A percentile compares a stretch with the other conserved stretches of the same genome.
Conservation (phyloP, 2,329 filamentous ascomycete genomes). For the Sporothrix mexicana region DNA sequence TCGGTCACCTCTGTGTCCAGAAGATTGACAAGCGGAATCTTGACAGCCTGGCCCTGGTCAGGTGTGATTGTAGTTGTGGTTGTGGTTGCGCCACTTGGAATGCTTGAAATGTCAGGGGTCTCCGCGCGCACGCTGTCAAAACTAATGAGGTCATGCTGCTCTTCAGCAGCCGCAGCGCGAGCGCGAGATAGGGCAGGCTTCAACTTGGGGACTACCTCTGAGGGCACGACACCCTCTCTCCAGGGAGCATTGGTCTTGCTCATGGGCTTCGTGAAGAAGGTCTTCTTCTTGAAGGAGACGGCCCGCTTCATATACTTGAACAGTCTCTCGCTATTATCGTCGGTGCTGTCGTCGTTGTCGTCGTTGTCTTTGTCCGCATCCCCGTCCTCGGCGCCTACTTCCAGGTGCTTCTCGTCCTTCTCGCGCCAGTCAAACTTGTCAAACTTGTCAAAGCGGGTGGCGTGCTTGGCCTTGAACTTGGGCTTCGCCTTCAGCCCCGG, state of each 20-base stretch:
- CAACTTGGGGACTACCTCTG: background rate
- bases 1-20: constrained; percentile 28
- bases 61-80: background rate
- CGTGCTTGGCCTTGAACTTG: too few species aligned
- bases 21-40: background rate
- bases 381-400: background rate
- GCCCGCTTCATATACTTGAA: too few species aligned
- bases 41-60: background rate
- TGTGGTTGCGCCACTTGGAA: background rate
- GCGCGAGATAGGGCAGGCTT: background rate
- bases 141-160: constrained; percentile 6
- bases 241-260: constrained; percentile 19
- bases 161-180: background rate
- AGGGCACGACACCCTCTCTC: background rate
- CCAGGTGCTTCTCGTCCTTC: background rate
- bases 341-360: background rate
- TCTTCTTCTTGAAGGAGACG: background rate
- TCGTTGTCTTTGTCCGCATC: background rate
- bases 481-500: too few species aligned
- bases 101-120: background rate
- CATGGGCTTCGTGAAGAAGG: background rate
- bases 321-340: background rate
- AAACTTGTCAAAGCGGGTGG: background rate
- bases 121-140: background rate
- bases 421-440: background rate